Conservation (phyloP, 305 asterid genomes). For the Solanum hybrid region DNA sequence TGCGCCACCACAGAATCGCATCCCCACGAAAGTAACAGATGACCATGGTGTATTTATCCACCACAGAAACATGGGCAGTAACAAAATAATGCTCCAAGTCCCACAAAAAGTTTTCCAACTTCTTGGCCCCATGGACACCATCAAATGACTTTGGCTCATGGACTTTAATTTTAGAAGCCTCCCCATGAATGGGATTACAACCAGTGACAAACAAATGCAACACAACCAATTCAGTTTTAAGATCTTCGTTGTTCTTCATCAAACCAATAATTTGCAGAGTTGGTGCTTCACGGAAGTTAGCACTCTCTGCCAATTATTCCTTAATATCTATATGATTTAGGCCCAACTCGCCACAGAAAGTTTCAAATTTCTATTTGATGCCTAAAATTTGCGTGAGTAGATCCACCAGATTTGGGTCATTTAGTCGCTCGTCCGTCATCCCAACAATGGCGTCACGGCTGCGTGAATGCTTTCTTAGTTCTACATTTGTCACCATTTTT, state of each 20-base stretch:
- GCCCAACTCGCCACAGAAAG: too few relatives aligned
- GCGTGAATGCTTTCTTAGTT: not conserved
- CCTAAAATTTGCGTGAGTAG: not conserved
- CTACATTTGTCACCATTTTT: not conserved
- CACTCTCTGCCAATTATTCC: not conserved
- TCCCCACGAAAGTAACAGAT: not conserved
- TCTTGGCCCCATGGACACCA: not conserved
- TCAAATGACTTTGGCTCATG: not conserved
- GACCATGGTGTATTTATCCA: not conserved
- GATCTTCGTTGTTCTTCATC: not conserved
- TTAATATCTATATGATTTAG: too few relatives aligned
- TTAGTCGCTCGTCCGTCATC: not conserved
- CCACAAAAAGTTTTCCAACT: not conserved
- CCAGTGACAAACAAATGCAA: not conserved
- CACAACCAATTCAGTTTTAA: not conserved
- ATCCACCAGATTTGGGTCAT: not conserved
- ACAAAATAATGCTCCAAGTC: not conserved
- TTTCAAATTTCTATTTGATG: not conserved
- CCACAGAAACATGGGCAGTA: not conserved
- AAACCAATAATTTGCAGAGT: not conserved
- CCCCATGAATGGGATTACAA: not conserved
- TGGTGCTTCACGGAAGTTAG: not conserved
- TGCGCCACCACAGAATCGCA: not conserved
- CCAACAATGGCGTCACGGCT: not conserved
- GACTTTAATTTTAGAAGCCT: not conserved